These are phyloP conservation scores for Podaxis sp. DNA, from an alignment of 768 basidiomycete genomes.

Conservation along the genomic window DNA sequence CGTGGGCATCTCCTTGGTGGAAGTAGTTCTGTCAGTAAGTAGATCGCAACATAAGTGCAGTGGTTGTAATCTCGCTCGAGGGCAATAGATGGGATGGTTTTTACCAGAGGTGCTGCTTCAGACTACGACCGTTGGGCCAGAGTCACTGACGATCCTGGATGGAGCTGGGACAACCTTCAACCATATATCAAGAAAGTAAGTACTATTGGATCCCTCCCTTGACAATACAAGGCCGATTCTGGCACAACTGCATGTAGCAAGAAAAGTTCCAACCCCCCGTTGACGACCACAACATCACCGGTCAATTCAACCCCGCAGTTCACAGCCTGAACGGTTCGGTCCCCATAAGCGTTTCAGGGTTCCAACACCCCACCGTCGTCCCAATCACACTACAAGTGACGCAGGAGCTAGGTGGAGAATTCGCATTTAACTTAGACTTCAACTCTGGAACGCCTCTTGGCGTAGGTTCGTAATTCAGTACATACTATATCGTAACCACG, in stretches of 20 bases:
- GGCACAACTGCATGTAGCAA: conserved; percentile 12
- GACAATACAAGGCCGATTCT: neutral
- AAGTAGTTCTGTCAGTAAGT: conserved; percentile 31
- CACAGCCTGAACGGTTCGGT: conserved; percentile 29
- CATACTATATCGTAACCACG: neutral
- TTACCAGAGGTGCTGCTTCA: conserved; percentile 28
- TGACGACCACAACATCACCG: conserved; percentile 30
- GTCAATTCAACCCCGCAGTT: conserved; percentile 30
- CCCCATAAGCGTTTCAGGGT: conserved; percentile 27
- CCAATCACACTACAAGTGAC: conserved; percentile 25
- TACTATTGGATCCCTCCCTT: neutral
- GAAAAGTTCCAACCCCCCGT: conserved; percentile 27
- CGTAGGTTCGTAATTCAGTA: conserved; percentile 9
- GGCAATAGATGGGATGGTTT: conserved; percentile 21
- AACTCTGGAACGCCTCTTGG: conserved; percentile 18
- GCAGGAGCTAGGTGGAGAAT: conserved; percentile 26
- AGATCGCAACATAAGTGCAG: neutral
- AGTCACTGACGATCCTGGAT: conserved; percentile 27
- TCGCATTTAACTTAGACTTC: conserved; percentile 16
- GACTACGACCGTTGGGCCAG: conserved; percentile 28
- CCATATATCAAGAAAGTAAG: conserved; percentile 28
- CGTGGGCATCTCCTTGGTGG: conserved; percentile 35
- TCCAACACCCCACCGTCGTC: conserved; percentile 12
- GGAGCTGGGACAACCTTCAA: conserved; percentile 31
- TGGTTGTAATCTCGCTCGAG: neutral